A percentile compares a stretch with the other conserved stretches of the same genome.
Evolutionary conservation across 371 early-diverging fungal genomes (phyloP).

Genomic region (Actinomortierella ambigua): DNA sequence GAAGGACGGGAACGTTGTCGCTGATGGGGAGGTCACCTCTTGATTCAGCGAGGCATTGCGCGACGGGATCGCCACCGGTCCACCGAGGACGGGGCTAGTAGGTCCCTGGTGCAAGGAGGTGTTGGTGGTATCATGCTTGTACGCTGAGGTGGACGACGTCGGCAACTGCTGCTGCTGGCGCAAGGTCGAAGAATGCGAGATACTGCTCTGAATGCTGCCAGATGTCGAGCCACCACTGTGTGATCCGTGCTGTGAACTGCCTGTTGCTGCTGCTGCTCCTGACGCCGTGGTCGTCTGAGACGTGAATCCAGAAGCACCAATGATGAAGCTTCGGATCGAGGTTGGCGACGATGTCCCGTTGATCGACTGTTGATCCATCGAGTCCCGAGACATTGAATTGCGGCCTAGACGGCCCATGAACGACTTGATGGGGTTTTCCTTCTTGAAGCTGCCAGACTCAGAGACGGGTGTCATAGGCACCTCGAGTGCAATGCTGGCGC

Average conservation of each 20-base stretch:
- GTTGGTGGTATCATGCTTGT: not conserved
- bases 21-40: slow-evolving; percentile 24
- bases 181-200: no score
- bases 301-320: no score
- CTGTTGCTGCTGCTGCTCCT: no score
- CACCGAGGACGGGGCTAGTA: slow-evolving; percentile 18
- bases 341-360: slow-evolving; percentile 30
- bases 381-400: slow-evolving; percentile 15
- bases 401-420: slow-evolving; percentile 43
- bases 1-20: not conserved
- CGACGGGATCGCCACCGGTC: slow-evolving; percentile 27
- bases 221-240: no score
- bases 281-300: no score
- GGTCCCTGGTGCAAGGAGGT: slow-evolving; percentile 6
- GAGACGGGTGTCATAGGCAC: slow-evolving; percentile 17
- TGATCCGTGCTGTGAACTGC: no score
- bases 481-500: not conserved
- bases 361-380: slow-evolving; percentile 12
- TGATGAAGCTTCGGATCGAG: slow-evolving; percentile 34
- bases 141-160: no score
- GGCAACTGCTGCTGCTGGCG: no score
- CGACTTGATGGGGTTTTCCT: slow-evolving; percentile 39
- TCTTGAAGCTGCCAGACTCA: slow-evolving; percentile 17
- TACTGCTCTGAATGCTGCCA: no score
- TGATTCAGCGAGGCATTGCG: slow-evolving; percentile 31